Evolutionary conservation across 2,329 filamentous ascomycete genomes (phyloP), one percentile per base, ranked within the genome.

Genomic region (Aspergillus sp.): DNA sequence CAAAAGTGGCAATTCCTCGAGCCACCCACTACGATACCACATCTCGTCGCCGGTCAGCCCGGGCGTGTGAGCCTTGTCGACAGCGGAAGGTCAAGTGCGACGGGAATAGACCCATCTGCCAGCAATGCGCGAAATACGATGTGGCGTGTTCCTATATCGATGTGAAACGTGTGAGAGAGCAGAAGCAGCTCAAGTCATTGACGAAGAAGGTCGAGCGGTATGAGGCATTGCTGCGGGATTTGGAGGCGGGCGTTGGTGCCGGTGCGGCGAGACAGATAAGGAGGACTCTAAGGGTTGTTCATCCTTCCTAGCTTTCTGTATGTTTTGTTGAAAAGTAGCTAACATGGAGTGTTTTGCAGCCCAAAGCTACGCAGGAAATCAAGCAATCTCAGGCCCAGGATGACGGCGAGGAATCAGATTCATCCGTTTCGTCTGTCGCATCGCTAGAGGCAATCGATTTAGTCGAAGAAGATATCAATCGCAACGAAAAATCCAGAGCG

Each of bases 401-500:
- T 4, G 19, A 19, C 19, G 19, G 19, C 19, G 19, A 19, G 19
- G 19, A 19, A 19, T 19, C 19, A 19, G 19, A 19, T 19, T 19
- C 19, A 19, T 19, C 19, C 19, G 19, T 50, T 6, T 60, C 57
- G 12, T 60, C 57, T 1, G 44, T 55, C 31, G 68, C 67, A 7
- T 73, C 70, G 7, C 59, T 69, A 7, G 61, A 68, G 30, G 65
- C 62, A 1, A 57, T 71, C 10, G 70, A 72, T 48, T 44, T 64
- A 9, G 59, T 71, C 5, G 61, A 68, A 6, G 68, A 72, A 46
- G 70, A 72, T 44, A 51, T 71, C 37, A 65, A 68, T 27, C 60
- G 62, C 12, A 59, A 53, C 11, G 64, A 66, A 29, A 56, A 57
- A 11, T 58, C 62, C 6, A 54, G 65, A 28, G 60, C 63, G 2